Evolutionary conservation across 2,329 filamentous ascomycete species (phyloP).

Genomic region (Fusarium sp.): DNA sequence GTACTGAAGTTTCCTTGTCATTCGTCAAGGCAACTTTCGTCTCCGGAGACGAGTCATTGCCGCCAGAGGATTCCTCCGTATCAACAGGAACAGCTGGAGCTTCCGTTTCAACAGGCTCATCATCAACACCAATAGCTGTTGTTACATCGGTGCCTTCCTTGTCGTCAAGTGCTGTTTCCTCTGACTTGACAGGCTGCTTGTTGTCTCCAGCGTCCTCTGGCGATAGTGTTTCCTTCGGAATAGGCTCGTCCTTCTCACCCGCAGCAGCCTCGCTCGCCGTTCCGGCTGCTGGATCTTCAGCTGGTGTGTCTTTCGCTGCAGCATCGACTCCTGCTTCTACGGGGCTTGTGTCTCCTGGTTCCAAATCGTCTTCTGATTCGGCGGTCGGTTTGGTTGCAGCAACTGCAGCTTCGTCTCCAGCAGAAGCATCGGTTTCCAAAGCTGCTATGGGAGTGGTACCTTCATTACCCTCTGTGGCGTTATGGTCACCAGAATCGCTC

Average conservation of each 20-base stretch:
- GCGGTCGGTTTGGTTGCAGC: neutral
- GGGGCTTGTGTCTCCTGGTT: neutral
- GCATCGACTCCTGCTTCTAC: neutral
- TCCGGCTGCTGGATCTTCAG: neutral
- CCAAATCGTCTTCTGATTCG: neutral
- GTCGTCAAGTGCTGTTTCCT: slow-evolving; percentile 4
- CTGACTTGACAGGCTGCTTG: neutral
- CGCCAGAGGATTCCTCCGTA: neutral
- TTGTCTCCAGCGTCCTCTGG: neutral
- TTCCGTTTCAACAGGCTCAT: neutral
- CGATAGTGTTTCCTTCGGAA: neutral
- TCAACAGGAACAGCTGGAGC: neutral
- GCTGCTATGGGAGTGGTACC: neutral
- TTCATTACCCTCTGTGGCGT: neutral
- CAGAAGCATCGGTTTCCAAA: neutral
- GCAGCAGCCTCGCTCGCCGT: neutral
- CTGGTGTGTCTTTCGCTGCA: neutral
- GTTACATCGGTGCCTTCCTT: neutral
- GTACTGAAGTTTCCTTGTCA: neutral
- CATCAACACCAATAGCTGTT: neutral
- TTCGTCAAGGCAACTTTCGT: neutral
- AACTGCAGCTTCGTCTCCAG: neutral
- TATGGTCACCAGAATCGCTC: neutral
- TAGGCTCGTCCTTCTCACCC: neutral
- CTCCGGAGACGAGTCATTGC: neutral